A percentile compares a stretch with the other conserved stretches of the same genome.
Evolutionary conservation across 108 stramenopile species (phyloP).

Genomic region (Thalassiosira profunda): DNA sequence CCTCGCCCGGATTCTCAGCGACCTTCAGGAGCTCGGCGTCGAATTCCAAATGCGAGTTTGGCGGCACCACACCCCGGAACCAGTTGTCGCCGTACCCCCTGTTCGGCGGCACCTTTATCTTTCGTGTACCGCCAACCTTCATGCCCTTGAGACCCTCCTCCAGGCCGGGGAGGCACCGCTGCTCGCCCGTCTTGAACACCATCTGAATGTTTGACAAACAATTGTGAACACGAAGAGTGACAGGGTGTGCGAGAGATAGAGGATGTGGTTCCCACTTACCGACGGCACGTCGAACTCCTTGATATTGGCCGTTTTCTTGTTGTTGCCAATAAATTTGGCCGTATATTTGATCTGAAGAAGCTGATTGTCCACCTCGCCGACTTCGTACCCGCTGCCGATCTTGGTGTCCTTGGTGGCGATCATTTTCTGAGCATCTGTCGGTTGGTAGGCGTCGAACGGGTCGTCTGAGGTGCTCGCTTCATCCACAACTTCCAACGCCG

Average conservation of each 20-base stretch:
- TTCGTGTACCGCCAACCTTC: conserved; percentile 39
- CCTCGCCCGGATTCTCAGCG: conserved; percentile 38
- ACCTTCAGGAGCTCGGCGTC: conserved; percentile 25
- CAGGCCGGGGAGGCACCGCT: conserved; percentile 35
- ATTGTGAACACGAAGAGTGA: too few relatives aligned
- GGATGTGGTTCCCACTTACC: too few relatives aligned
- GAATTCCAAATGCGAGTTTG: conserved; percentile 48
- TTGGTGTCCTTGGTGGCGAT: conserved; percentile 34
- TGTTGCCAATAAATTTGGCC: conserved; percentile 29
- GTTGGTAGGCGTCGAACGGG: conserved; percentile 35
- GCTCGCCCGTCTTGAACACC: conserved; percentile 45
- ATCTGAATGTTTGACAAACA: too few relatives aligned
- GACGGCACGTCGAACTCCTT: conserved; percentile 28
- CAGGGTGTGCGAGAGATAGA: too few relatives aligned
- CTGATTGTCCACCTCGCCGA: conserved; percentile 18
- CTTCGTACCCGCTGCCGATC: conserved; percentile 24
- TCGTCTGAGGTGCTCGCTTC: conserved; percentile 1
- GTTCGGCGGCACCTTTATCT: conserved; percentile 35
- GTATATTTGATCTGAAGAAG: conserved; percentile 39
- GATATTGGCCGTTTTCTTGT: conserved; percentile 35
- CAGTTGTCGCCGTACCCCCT: conserved; percentile 45
- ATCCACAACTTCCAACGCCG: conserved; percentile 4
- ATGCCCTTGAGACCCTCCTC: conserved; percentile 46
- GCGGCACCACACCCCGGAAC: conserved; percentile 49
- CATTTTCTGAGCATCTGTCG: conserved; percentile 17